Evolutionary conservation across 176 grass and related monocot species (phyloP), one percentile per base, ranked within the genome.

Genomic region (Cenchrus fungigraminus): DNA sequence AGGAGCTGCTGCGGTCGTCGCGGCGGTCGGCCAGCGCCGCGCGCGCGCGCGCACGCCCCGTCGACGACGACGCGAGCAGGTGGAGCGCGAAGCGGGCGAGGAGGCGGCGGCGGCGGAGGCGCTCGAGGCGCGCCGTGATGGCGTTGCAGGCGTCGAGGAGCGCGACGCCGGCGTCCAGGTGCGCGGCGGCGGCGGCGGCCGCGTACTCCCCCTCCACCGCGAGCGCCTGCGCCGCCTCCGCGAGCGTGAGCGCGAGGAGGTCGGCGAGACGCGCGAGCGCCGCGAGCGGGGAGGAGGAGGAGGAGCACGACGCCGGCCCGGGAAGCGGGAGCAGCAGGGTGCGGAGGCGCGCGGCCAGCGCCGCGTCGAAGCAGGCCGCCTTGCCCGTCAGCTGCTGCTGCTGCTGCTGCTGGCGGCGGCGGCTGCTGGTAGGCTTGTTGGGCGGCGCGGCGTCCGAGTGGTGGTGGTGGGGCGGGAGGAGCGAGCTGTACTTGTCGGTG

Each of bases 111-210:
- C 79, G 89, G 47, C 87, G 87, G 67, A 98, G 84, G 14, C 20
- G 59, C 29, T 93, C 85, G 12, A 88, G 61, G 76, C 86, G 78
- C 12, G 83, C 89, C 54, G 93, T 54, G 79, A 90, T 85, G 28
- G 89, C 80, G 87, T 93, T 95, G 91, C 89, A 91, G 57, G 89
- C 77, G 79, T 95, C 89, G 13, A 98, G 93, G 62, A 98, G 87
- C 74, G 76, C 74, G 63, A 98, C 80, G 10, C 87, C 83, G 1
- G 90, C 64, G 79, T 93, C 91, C 4, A 90, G 74, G 52, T 90
- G 87, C 0, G 51, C 69, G 17, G 90, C 79, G 42, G 73, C 8
- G 1, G 82, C 37, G 87, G 31, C 31, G 1, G 31, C 31, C 31
- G 31, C 31, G 31, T 32, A 2, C 31, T 76, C 83, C 47, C 46